Base-by-base conservation (phyloP, 495 filamentous ascomycete species). In the Alectoria sarmentosa region DNA sequence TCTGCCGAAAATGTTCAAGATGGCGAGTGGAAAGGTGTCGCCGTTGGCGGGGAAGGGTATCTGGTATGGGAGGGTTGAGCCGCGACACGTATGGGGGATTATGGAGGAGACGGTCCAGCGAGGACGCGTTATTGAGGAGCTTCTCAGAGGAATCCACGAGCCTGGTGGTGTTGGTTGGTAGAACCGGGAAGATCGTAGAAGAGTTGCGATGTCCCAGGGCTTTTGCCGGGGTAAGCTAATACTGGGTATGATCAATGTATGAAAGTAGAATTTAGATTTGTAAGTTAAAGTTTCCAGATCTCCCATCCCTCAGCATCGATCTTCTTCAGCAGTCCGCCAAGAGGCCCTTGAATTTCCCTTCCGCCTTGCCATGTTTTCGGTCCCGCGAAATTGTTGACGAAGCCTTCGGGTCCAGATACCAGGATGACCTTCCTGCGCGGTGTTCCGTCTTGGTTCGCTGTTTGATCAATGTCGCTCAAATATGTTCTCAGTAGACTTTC, bases 21-120 rank as follows among this genome's bases (percentile, higher is more conserved):
- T 69, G 10, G 78, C 76, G 1, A 69, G 65, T 7, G 79, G 76
- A 4, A 66, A 74, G 60, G 55, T 48, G n/a, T 79, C 84, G 73
- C 80, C 84, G 26, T 74, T 96, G 64, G 88, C 86, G 2, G 92
- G 92, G 1, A 85, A 84, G 70, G 92, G 93, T 0, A 86, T 97
- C 39, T 97, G 93, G 93, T 98, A 97, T 77, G 93, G 92, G 1
- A 78, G 93, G 55, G 86, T 97, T 30, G 88, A 90, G 71, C 91
- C 93, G 0, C 85, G 79, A 64, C 87, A 97, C 76, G 91, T 96
- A 2, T 87, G 94, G 70, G 91, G 92, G 0, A 84, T 98, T 56
- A 83, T 98, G 15, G 73, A 84, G 23, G 89, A 93, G 79, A 98
- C 92, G 2, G 79, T 97, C 4, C 44, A 86, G 38, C 78, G 82